Conservation (phyloP, 805 yeast genomes). For the Teunomyces atbi region DNA sequence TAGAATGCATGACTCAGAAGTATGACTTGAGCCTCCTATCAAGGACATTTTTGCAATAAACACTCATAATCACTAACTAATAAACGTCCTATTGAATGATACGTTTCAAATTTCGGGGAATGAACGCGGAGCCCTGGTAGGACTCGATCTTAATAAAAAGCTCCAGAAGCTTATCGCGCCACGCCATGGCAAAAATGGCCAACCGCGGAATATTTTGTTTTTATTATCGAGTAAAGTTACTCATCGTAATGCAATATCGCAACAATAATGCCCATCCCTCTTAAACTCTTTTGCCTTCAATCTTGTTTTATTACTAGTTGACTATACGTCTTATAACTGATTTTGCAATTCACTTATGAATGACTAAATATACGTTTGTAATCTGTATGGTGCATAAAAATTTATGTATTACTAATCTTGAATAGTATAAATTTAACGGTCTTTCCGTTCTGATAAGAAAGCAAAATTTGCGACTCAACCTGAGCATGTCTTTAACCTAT, state of each 20-base stretch:
- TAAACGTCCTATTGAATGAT: too few species aligned
- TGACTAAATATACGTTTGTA: neutral
- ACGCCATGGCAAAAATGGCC: too few species aligned
- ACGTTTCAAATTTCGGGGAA: too few species aligned
- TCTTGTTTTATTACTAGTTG: too few species aligned
- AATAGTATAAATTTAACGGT: neutral
- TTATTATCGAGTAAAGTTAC: neutral
- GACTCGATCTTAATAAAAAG: too few species aligned
- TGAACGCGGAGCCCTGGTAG: too few species aligned
- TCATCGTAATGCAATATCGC: neutral
- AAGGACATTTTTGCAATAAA: too few species aligned
- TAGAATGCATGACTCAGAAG: constrained; percentile 9
- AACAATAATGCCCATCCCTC: neutral
- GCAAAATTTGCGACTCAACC: neutral
- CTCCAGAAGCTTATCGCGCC: too few species aligned
- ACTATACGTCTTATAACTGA: too few species aligned
- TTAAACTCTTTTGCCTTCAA: too few species aligned
- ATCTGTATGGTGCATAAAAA: neutral
- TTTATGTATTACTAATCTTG: constrained; percentile 1
- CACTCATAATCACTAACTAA: too few species aligned
- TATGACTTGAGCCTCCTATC: too few species aligned
- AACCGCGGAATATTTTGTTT: neutral
- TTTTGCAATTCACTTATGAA: neutral
- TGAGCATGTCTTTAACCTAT: constrained; percentile 5
- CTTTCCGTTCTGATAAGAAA: neutral